Base-by-base conservation (phyloP, 2,329 filamentous ascomycete species). In the Chrysoporthe puriensis region DNA sequence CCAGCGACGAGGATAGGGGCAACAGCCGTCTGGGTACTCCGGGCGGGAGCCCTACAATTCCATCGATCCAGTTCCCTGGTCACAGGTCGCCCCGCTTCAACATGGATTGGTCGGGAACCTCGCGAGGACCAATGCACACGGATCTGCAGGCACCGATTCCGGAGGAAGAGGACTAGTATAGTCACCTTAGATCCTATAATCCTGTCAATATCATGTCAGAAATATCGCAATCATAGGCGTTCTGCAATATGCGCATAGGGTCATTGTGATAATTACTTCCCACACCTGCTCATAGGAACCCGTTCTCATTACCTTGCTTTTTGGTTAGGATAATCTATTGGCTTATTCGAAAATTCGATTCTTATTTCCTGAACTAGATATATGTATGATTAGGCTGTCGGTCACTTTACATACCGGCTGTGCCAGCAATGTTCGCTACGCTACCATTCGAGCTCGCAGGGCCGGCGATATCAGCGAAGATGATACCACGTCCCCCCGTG, bases 401-500 rank as follows among this genome's bases (percentile, higher is more conserved):
- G 52, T 57, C 32, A 2, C 13, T 13, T 40, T 65, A 65, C 1
- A 66, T 62, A n/a, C 64, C 64, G 16, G 44, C 57, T 5, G 64
- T 66, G 3, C 64, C 64, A n/a, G 64, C 21, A 16, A 62, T 21
- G 36, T 66, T 66, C 2, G 36, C 26, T 13, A 21, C 46, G 16
- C 9, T 46, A 4, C 57, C 64, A 13, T 50, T 56, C 34, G 18
- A 16, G 36, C 36, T 56, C 26, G 57, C 36, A 5, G 64, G 36
- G 14, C 48, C 64, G 44, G 64, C 57, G 40, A 66, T 66, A 57
- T 66, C 64, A 13, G 57, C 57, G 36, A 61, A 66, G 3, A 66
- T 46, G 32, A 66, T 66, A 4, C 64, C 64, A n/a, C 64, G 64
- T 7, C 64, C 64, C 4, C 26, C 26, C 0, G 64, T 66, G 9